A percentile compares a stretch with the other conserved stretches of the same genome.
Conservation (phyloP, 371 early-diverging fungal species). For the Blakeslea trispora region DNA sequence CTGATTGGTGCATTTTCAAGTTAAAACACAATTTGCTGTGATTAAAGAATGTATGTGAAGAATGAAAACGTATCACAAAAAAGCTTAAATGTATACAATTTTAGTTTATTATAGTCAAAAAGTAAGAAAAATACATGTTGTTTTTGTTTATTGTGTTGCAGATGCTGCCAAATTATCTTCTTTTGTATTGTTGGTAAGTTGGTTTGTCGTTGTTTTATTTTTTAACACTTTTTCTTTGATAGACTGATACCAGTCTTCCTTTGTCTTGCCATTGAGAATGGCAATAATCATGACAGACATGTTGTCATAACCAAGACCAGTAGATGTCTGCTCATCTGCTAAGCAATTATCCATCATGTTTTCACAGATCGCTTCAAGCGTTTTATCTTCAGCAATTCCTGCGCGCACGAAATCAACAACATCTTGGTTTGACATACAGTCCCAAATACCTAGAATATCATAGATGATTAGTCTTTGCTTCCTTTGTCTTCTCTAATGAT, state of each 20-base stretch:
- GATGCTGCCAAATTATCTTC: background rate
- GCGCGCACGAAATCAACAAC: constrained; percentile 82
- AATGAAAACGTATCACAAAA: background rate
- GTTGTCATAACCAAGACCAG: constrained; percentile 97
- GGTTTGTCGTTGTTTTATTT: background rate
- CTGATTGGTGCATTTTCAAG: background rate
- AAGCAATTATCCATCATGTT: constrained; percentile 89
- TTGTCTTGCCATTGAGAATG: constrained; percentile 75
- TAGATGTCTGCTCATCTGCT: constrained; percentile 81
- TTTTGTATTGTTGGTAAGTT: background rate
- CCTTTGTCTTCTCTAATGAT: background rate
- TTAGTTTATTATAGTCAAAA: background rate
- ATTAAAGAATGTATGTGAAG: constrained; percentile 1
- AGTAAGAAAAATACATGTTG: background rate
- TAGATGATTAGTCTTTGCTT: background rate
- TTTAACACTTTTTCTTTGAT: constrained; percentile 14
- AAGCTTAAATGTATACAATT: constrained; percentile 5
- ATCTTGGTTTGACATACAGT: constrained; percentile 91
- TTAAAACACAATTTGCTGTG: constrained; percentile 1
- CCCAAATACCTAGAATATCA: constrained; percentile 92
- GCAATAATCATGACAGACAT: constrained; percentile 96
- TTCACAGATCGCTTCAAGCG: constrained; percentile 80
- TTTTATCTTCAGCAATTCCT: constrained; percentile 56
- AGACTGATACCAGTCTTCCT: constrained; percentile 72
- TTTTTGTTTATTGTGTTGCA: background rate